A percentile compares a stretch with the other conserved stretches of the same genome.
Conservation (phyloP, 257 asterid genomes). For the Solanum chmielewskii region DNA sequence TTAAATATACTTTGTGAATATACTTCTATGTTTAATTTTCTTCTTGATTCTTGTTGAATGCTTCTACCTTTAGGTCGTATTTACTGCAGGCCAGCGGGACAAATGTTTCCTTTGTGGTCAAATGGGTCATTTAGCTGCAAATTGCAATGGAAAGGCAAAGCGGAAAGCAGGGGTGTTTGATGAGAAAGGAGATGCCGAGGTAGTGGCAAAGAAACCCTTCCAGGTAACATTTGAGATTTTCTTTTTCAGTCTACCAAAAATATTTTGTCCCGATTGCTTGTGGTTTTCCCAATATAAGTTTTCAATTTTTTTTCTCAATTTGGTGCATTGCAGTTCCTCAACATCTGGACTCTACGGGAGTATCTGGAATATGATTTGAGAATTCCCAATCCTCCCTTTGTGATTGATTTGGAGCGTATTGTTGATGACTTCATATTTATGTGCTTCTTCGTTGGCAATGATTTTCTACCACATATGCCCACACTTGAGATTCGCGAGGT, state of each 20-base stretch:
- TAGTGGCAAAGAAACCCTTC: conserved; percentile 76
- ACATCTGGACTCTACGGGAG: conserved; percentile 44
- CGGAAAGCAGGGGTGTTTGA: conserved; percentile 93
- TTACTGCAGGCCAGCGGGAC: conserved; percentile 90
- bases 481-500: conserved; percentile 55
- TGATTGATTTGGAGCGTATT: conserved; percentile 29
- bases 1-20: not conserved
- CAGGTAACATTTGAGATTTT: conserved; percentile 41
- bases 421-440: conserved; percentile 55
- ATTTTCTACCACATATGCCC: conserved; percentile 56
- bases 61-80: conserved; percentile 51
- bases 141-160: conserved; percentile 86
- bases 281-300: not conserved
- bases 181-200: conserved; percentile 74
- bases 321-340: conserved; percentile 26
- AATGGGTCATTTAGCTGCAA: conserved; percentile 91
- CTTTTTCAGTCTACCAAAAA: not conserved
- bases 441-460: conserved; percentile 64
- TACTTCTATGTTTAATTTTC: not conserved
- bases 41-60: not conserved
- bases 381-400: conserved; percentile 17
- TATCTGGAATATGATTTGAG: conserved; percentile 38
- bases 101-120: conserved; percentile 97
- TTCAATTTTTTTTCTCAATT: not conserved
- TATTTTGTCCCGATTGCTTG: not conserved